phyloP scores from a whole-genome alignment of 108 stramenopile genomes.

The Bacterosira constricta region DNA sequence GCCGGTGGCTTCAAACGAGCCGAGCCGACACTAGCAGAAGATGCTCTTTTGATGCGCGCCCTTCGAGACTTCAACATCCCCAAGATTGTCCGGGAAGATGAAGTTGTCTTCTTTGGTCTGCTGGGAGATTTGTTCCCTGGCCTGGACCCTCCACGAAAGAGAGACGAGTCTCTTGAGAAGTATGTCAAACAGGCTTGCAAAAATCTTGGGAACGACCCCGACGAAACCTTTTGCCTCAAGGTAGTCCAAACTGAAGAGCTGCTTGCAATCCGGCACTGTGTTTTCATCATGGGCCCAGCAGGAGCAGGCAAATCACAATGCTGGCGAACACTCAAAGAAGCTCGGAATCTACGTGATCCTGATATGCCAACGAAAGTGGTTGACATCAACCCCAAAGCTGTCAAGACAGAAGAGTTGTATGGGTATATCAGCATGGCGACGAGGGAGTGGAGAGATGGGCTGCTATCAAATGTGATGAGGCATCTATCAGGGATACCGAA shows the following conservation, averaged over 20 bases:
- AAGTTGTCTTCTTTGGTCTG: constrained; percentile 74
- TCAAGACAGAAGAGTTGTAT: constrained; percentile 79
- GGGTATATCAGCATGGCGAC: constrained; percentile 80
- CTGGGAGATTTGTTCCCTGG: constrained; percentile 62
- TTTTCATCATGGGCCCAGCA: constrained; percentile 74
- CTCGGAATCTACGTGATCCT: constrained; percentile 51
- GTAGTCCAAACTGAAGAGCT: constrained; percentile 69
- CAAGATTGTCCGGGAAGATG: constrained; percentile 56
- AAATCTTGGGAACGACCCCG: constrained; percentile 54
- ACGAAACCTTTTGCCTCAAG: constrained; percentile 56
- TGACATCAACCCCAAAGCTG: constrained; percentile 85
- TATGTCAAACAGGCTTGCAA: constrained; percentile 48
- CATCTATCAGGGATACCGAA: constrained; percentile 71
- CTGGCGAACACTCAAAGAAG: constrained; percentile 75
- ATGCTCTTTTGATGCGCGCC: constrained; percentile 53
- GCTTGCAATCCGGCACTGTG: constrained; percentile 65
- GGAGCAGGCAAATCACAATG: constrained; percentile 80
- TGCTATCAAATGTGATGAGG: constrained; percentile 81
- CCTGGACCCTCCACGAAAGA: constrained; percentile 56
- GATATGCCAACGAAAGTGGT: constrained; percentile 53
- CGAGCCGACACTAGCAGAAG: constrained; percentile 51
- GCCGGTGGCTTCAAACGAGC: constrained; percentile 71
- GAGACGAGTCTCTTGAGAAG: constrained; percentile 42
- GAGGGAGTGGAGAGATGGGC: constrained; percentile 85
- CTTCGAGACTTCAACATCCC: constrained; percentile 64